Evolutionary conservation across 805 yeast species (phyloP).

Genomic region (Candida nitratophila): DNA sequence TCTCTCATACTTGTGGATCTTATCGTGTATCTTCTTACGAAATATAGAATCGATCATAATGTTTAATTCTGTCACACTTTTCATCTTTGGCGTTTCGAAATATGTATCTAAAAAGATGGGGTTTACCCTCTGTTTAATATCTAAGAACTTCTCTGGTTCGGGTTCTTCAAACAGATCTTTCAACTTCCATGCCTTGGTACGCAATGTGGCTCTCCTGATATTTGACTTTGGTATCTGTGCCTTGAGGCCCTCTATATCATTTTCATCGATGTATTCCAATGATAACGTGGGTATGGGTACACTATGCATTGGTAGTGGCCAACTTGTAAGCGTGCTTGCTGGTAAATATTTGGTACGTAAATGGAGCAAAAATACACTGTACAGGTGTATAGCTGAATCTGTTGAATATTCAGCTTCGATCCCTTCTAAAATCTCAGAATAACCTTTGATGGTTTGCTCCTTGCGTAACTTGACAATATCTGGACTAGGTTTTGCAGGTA

Average conservation of each 20-base stretch:
- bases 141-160: neutral
- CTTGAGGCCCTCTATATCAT: neutral
- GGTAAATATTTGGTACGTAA: conserved; percentile 31
- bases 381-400: conserved; percentile 62
- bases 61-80: conserved; percentile 9
- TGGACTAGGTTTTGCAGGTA: no score
- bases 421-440: neutral
- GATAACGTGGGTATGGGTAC: conserved; percentile 32
- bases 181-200: neutral
- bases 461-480: no score
- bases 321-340: conserved; percentile 38
- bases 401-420: conserved; percentile 43
- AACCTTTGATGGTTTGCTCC: no score
- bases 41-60: conserved; percentile 16
- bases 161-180: neutral
- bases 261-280: conserved; percentile 21
- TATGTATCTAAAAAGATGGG: neutral
- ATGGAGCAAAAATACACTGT: conserved; percentile 44
- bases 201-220: neutral
- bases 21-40: conserved; percentile 7
- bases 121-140: neutral
- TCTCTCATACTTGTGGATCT: conserved; percentile 7
- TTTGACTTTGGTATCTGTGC: neutral
- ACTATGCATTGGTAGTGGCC: conserved; percentile 43
- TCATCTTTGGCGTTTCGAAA: neutral